Base-by-base conservation (phyloP, 1,284 basidiomycete species). In the Puccinia novopanici region DNA sequence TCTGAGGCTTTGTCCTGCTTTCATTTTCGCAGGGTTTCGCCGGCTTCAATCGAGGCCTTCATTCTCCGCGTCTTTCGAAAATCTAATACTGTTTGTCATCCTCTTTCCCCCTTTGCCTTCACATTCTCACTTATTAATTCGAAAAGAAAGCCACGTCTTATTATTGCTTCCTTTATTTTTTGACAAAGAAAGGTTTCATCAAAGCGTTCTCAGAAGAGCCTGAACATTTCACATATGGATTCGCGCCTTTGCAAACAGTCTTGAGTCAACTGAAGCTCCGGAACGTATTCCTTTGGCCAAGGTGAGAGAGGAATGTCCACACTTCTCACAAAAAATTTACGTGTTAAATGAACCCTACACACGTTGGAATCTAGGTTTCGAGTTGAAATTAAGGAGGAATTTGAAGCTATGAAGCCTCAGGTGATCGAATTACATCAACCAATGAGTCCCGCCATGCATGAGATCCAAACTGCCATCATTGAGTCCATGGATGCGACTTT, bases 201-300 rank as follows among this genome's bases (percentile, higher is more conserved):
- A 98, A 99, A 86, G 97, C 95, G 0, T 98, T 99, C 85, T 94
- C 94, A 0, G 96, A 98, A 85, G 92, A 98, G 83, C 94, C 96
- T 0, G 96, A 99, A 85, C 90, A 92, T 81, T 97, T 99, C 82
- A 94, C 92, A 0, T 93, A 91, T 83, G 95, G 95, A 0, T 87
- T 98, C 84, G 94, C 92, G 0, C 95, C 96, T 0, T 87, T 99
- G 24, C 92, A 92, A 84, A 94, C 92, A 68, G 93, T 97, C 82
- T 91, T 99, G 88, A 93, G 94, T 82, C 94, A 97, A 85, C 89
- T 99, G 3, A 93, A 94, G 83, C 88, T 99, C 78, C 90, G 92
- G 34, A 91, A 89, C 15, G 94, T 96, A 1, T 91, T 93, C 84
- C 91, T 99, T 19, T 98, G 94, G 87, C 97, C 97, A 12, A 63